These are phyloP conservation scores for Neurospora sp. DNA, from an alignment of 495 filamentous ascomycete species.

Conservation along the genomic window DNA sequence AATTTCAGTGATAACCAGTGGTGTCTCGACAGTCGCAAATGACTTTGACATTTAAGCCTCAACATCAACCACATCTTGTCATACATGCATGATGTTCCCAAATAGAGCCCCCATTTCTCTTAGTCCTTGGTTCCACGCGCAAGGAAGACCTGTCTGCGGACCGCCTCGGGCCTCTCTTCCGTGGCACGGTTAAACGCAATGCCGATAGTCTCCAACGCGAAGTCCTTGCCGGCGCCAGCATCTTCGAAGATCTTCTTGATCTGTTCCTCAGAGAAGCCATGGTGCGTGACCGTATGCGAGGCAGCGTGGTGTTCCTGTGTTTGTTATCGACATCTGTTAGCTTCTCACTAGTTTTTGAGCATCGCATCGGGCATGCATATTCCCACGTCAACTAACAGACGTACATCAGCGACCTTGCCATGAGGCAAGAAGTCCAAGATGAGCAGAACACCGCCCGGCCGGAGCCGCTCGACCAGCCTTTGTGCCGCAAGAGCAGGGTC, in stretches of 20 bases:
- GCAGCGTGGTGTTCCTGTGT: slow-evolving; percentile 24
- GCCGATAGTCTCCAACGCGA: slow-evolving; percentile 30
- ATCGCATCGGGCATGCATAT: neutral
- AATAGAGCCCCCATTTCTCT: neutral
- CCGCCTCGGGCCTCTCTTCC: slow-evolving; percentile 2
- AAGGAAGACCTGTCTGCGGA: slow-evolving; percentile 15
- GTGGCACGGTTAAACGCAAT: slow-evolving; percentile 12
- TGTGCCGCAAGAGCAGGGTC: slow-evolving; percentile 45
- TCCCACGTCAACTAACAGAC: neutral
- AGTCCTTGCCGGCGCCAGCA: slow-evolving; percentile 38
- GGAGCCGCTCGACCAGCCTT: slow-evolving; percentile 48
- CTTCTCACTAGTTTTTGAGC: neutral
- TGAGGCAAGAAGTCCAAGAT: slow-evolving; percentile 54
- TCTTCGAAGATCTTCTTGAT: slow-evolving; percentile 42
- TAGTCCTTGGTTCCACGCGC: slow-evolving; percentile 19
- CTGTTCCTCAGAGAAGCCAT: slow-evolving; percentile 46
- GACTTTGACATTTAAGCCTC: neutral
- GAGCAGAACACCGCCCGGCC: slow-evolving; percentile 51
- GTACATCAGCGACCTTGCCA: slow-evolving; percentile 19
- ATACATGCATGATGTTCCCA: neutral
- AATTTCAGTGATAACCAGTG: neutral
- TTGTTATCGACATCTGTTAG: neutral
- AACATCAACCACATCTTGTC: neutral
- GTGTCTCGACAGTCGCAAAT: neutral
- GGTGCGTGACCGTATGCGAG: slow-evolving; percentile 39